Conservation (phyloP, 257 asterid species). For the Solanum bulbocastanum region DNA sequence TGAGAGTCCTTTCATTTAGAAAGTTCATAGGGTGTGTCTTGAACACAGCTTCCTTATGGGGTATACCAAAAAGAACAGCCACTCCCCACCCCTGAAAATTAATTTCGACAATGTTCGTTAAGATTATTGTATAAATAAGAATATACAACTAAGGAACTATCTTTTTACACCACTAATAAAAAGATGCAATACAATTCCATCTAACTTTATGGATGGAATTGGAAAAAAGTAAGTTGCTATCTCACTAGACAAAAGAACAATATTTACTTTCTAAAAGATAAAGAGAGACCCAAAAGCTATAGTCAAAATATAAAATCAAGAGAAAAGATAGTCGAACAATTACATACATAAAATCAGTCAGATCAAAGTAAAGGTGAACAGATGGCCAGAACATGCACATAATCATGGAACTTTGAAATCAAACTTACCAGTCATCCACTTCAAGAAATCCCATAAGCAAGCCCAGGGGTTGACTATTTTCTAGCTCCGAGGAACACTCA, state of each 20-base stretch:
- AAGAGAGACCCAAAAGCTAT: neutral
- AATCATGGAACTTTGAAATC: neutral
- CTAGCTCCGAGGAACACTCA: conserved; percentile 69
- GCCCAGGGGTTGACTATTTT: conserved; percentile 74
- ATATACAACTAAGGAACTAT: neutral
- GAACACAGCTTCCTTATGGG: conserved; percentile 4
- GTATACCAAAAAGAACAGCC: neutral
- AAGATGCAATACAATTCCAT: too few species aligned
- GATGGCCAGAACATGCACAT: neutral
- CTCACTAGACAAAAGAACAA: neutral
- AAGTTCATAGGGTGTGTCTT: too few species aligned
- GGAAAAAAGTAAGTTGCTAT: neutral
- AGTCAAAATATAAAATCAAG: neutral
- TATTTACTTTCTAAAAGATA: neutral
- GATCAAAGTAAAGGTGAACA: neutral
- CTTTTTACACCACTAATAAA: too few species aligned
- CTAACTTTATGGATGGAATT: too few species aligned
- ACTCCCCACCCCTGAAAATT: conserved; percentile 65
- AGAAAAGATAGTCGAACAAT: neutral
- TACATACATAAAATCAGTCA: neutral
- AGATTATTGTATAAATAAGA: too few species aligned
- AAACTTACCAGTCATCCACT: conserved; percentile 82
- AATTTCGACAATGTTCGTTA: too few species aligned
- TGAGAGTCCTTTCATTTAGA: too few species aligned
- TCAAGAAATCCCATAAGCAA: conserved; percentile 86